Evolutionary conservation across 1,139 yeast species (phyloP).

Genomic region (Taphrina pruni): DNA sequence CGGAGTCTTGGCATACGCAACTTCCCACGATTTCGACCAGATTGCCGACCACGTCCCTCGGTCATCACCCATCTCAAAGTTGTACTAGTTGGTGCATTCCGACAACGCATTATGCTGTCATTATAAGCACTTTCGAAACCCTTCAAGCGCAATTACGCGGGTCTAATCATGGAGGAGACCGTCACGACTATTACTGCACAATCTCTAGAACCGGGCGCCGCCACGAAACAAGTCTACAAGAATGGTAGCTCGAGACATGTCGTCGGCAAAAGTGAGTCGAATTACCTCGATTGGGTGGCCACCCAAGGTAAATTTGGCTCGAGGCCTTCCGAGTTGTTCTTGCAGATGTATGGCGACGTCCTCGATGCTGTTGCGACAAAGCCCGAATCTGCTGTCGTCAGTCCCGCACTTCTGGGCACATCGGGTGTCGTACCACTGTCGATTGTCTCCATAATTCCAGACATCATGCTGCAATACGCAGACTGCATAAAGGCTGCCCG

Average conservation of each 20-base stretch:
- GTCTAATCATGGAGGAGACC: not conserved
- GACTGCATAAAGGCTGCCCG: constrained; percentile 30
- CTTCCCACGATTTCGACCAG: not conserved
- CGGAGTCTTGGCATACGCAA: constrained; percentile 12
- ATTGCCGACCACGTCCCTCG: constrained; percentile 11
- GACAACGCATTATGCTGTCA: no score
- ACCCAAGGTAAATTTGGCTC: constrained; percentile 17
- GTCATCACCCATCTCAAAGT: not conserved
- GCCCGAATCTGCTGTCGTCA: constrained; percentile 26
- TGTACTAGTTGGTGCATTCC: no score
- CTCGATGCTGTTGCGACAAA: constrained; percentile 11
- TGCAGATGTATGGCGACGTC: constrained; percentile 26
- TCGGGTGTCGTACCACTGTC: constrained; percentile 31
- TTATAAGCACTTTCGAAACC: no score
- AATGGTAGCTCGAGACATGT: constrained; percentile 1
- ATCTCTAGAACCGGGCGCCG: constrained; percentile 15
- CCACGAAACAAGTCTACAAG: constrained; percentile 14
- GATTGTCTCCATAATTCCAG: constrained; percentile 27
- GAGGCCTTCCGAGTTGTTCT: constrained; percentile 17
- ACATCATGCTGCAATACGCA: constrained; percentile 31
- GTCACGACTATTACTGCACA: constrained; percentile 9
- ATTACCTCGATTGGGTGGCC: constrained; percentile 16
- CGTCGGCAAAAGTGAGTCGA: not conserved
- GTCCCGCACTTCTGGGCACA: constrained; percentile 31
- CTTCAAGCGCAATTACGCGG: no score